Evolutionary conservation across 1,284 basidiomycete genomes (phyloP), one percentile per base, ranked within the genome.

Genomic region (Heterobasidion annosum): DNA sequence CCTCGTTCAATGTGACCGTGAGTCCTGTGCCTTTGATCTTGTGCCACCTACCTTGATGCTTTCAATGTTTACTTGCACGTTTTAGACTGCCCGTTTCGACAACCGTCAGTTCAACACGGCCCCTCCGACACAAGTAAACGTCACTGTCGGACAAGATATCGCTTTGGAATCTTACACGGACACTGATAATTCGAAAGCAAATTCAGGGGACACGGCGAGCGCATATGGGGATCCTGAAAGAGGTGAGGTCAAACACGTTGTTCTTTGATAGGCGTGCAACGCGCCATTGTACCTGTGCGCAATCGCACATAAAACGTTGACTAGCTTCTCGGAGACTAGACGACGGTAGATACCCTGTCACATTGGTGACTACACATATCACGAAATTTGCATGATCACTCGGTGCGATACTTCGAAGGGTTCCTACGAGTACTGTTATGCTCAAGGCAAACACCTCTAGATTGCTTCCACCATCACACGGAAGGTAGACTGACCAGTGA

Each of bases 1-100:
- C 34, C 15, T 51, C 50, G 7, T 51, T 51, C 40, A 51, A 51
- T 35, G 37, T 51, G 12, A 15, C 50, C 16, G 50, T 51, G n/a
- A 25, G 25, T 25, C 25, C 25, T 37, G 50, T 19, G 10, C 37
- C 48, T 25, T 42, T 25, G 34, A 8, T 33, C 50, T 44, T 1
- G 47, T 70, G 73, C 61, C 9, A 15, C 18, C 12, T 16, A 18
- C 45, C 45, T 5, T 47, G 12, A 10, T 7, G 10, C 16, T 25
- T 25, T 25, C 0, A 4, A 25, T 47, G 3, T 4, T 18, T 47
- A 47, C 18, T n/a, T 47, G 10, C 5, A 18, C 18, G 16, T 47
- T 32, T 12, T 10, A 47, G 45, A 47, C 45, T 32, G 25, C 10
- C 45, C 45, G 45, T 32, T 47, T 47, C 45, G 18, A 16, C 25